A percentile compares a stretch with the other conserved stretches of the same genome.
Evolutionary conservation across 306 rosid species (phyloP).

Genomic region (Abrus pulchellus): DNA sequence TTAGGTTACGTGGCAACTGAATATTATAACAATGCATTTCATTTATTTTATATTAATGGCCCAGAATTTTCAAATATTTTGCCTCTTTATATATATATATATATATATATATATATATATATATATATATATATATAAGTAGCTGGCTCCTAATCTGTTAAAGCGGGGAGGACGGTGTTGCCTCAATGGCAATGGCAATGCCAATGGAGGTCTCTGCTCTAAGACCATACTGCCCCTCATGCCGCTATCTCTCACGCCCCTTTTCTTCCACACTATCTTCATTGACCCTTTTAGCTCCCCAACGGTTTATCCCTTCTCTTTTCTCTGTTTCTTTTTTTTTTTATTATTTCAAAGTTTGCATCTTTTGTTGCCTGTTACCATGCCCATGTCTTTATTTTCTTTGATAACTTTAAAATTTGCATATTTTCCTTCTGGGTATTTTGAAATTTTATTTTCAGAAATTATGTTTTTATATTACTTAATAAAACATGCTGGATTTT

Average conservation of each 20-base stretch:
- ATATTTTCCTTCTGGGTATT: conserved; percentile 37
- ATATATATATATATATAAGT: not conserved
- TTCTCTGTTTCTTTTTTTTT: not conserved
- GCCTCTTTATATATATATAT: not conserved
- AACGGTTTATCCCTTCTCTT: conserved; percentile 54
- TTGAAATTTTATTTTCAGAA: not conserved
- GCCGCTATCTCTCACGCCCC: conserved; percentile 57
- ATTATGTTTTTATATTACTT: not conserved
- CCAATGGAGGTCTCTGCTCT: conserved; percentile 68
- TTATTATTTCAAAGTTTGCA: not conserved
- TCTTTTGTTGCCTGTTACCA: not conserved
- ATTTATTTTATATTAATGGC: not conserved
- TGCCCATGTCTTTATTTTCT: conserved; percentile 23
- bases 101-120: not conserved
- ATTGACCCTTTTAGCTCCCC: conserved; percentile 55
- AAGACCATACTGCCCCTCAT: conserved; percentile 67
- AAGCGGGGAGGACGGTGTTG: conserved; percentile 45
- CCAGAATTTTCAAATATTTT: conserved; percentile 3
- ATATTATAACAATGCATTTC: not conserved
- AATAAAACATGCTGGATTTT: not conserved
- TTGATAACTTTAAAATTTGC: conserved; percentile 13
- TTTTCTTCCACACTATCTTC: conserved; percentile 39
- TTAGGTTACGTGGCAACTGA: not conserved
- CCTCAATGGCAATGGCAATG: conserved; percentile 45
- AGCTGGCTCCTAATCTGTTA: conserved; percentile 33